Evolutionary conservation across 2,329 filamentous ascomycete species (phyloP).

Genomic region (Ophiostoma triangulosporum): DNA sequence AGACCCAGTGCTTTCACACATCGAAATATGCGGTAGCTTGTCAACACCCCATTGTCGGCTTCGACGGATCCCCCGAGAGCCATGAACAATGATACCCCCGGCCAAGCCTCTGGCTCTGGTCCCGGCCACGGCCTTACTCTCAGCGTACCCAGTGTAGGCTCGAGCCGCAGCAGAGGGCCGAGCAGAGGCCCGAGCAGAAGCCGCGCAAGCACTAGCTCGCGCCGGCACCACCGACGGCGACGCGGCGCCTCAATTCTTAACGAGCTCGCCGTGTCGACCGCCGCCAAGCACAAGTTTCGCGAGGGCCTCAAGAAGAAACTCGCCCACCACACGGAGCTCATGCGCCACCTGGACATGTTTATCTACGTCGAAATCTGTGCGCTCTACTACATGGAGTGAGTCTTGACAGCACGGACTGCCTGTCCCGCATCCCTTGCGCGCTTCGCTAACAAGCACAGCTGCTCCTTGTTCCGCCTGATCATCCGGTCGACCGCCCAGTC

Average conservation of each 20-base stretch:
- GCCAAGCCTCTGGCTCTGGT: conserved; percentile 2
- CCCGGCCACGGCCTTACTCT: conserved; percentile 2
- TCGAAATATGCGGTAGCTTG: conserved; percentile 9
- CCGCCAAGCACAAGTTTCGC: conserved; percentile 16
- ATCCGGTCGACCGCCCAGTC: conserved; percentile 46
- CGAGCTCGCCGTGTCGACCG: conserved; percentile 7
- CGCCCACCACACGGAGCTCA: conserved; percentile 45
- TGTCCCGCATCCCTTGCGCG: too few relatives aligned
- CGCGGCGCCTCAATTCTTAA: not conserved
- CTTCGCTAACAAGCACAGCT: conserved; percentile 27
- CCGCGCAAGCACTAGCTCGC: conserved; percentile 1
- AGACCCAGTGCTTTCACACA: not conserved
- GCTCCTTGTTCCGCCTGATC: conserved; percentile 49
- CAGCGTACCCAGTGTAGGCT: not conserved
- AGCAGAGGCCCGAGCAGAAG: not conserved
- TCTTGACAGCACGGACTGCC: conserved; percentile 3
- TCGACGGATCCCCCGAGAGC: not conserved
- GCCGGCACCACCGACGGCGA: not conserved
- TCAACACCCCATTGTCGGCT: not conserved
- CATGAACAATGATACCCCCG: conserved; percentile 7
- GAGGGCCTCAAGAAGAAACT: conserved; percentile 39
- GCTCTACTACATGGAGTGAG: conserved; percentile 59
- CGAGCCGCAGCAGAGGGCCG: not conserved
- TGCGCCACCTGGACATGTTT: conserved; percentile 46
- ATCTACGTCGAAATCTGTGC: conserved; percentile 52